A percentile compares a stretch with the other conserved stretches of the same genome.
Evolutionary conservation across 164 flowering plant genomes (phyloP).

Genomic region (Dillenia suffruticosa): DNA sequence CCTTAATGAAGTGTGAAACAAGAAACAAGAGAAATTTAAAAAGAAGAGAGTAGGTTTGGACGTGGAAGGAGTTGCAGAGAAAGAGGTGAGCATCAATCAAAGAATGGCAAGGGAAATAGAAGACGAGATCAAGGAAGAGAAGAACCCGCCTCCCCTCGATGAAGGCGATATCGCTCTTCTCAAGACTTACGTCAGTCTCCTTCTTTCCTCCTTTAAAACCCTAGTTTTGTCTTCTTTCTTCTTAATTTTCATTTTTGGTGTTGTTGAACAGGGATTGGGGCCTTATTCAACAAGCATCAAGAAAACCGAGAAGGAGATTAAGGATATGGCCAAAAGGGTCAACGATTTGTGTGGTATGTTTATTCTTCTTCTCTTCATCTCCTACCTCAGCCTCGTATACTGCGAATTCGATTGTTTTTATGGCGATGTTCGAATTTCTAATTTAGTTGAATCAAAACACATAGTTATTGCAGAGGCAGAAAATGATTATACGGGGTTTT

Average conservation of each 20-base stretch:
- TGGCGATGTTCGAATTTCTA: too few relatives aligned
- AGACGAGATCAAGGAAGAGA: slow-evolving; percentile 68
- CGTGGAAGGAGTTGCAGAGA: too few relatives aligned
- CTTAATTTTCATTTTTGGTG: not conserved
- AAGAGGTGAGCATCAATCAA: too few relatives aligned
- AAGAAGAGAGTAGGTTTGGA: too few relatives aligned
- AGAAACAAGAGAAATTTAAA: too few relatives aligned
- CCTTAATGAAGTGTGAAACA: too few relatives aligned
- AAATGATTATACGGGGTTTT: too few relatives aligned
- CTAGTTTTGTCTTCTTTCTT: not conserved
- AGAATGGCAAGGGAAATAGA: slow-evolving; percentile 50
- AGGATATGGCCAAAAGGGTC: slow-evolving; percentile 88
- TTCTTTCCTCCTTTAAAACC: slow-evolving; percentile 17
- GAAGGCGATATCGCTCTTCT: slow-evolving; percentile 68
- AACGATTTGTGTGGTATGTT: slow-evolving; percentile 90
- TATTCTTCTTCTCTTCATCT: too few relatives aligned
- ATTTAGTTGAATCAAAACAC: too few relatives aligned
- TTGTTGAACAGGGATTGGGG: slow-evolving; percentile 71
- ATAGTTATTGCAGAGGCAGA: too few relatives aligned
- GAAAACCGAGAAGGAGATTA: slow-evolving; percentile 88
- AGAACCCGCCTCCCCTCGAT: slow-evolving; percentile 91
- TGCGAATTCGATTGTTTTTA: too few relatives aligned
- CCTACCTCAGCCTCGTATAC: too few relatives aligned
- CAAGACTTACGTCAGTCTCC: slow-evolving; percentile 8
- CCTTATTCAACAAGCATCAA: slow-evolving; percentile 83